These are phyloP conservation scores for Exserohilum rostratum DNA, from an alignment of 2,329 filamentous ascomycete species.

Conservation along the genomic window DNA sequence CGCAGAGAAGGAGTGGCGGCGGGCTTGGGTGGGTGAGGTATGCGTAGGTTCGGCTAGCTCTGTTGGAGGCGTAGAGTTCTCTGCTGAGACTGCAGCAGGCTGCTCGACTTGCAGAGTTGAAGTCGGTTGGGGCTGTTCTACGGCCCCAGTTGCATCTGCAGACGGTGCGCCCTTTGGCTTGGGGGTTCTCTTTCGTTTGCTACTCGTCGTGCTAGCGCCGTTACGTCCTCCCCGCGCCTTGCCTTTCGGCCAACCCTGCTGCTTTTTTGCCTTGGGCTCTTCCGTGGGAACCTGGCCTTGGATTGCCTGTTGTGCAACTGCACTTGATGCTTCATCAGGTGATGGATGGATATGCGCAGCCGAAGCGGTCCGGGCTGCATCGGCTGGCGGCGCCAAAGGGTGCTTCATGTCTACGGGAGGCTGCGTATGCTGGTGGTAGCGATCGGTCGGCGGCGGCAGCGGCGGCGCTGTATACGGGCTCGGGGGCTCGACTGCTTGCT, in stretches of 20 bases:
- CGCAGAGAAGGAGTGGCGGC: constrained; percentile 42
- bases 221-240: constrained; percentile 51
- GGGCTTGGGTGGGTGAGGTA: constrained; percentile 16
- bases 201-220: constrained; percentile 34
- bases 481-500: constrained; percentile 13
- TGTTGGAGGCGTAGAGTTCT: constrained; percentile 10
- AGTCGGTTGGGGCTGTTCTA: constrained; percentile 44
- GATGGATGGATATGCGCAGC: constrained; percentile 50
- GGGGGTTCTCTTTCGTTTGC: constrained; percentile 49
- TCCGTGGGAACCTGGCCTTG: constrained; percentile 23
- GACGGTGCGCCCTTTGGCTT: constrained; percentile 39
- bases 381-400: constrained; percentile 15
- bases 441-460: constrained; percentile 9
- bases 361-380: constrained; percentile 13
- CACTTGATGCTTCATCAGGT: constrained; percentile 40
- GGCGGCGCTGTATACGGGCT: constrained; percentile 17
- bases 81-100: constrained; percentile 12
- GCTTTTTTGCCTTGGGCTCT: constrained; percentile 43
- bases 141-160: constrained; percentile 16
- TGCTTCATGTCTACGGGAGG: constrained; percentile 23
- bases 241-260: constrained; percentile 54
- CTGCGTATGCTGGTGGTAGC: constrained; percentile 17
- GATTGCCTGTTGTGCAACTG: constrained; percentile 17
- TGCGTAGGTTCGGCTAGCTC: constrained; percentile 14
- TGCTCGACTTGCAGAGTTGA: constrained; percentile 40